Base-by-base conservation (phyloP, 2,329 filamentous ascomycete genomes). In the Pseudogymnoascus sp. region DNA sequence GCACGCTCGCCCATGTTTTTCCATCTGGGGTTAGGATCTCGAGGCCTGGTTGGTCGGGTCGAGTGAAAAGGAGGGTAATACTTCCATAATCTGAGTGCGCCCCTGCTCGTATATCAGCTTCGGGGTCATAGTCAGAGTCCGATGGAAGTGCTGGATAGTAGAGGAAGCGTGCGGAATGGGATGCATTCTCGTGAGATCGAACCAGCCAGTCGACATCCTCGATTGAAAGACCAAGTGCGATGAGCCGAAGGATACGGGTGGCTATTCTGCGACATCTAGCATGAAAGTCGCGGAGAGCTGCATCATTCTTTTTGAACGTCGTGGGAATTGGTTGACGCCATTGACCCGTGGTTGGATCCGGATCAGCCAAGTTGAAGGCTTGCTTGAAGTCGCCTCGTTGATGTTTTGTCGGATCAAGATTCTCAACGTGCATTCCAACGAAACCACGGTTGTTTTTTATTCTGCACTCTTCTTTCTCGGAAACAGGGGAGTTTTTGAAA, bases 41-140 rank as follows among this genome's bases (percentile, higher is more conserved):
- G 1, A 99, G 81, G 0, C 95, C 95, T 0, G 92, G 88, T 71
- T 97, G 92, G 1, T 90, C 90, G 0, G 85, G 85, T 1, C 93
- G 84, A 69, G 95, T 92, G 80, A 99, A 98, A 10, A 98, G 83
- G n/a, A 88, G 79, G 1, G 85, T 88, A 65, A 88, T 76, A 65
- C 82, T 85, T 64, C 86, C 86, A 51, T 67, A 96, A 78, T 97
- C 93, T 4, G 90, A 93, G 76, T 98, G 93, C 0, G 93, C 92
- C 64, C 93, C 95, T 6, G 93, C 93, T 28, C 93, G 88, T 66
- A 97, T 85, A 71, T 93, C 90, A 16, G 79, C 76, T 39, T 77
- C 75, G 5, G 81, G 80, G 51, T 80, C 71, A 70, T 80, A 79
- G 61, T 76, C 72, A 51, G 75, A 67, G 63, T 78, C 71, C 66